Percentiles rank a stretch among this genome's conserved stretches.
phyloP scores from a whole-genome alignment of 2,329 filamentous ascomycete species.

The Verticillium albo-atrum region DNA sequence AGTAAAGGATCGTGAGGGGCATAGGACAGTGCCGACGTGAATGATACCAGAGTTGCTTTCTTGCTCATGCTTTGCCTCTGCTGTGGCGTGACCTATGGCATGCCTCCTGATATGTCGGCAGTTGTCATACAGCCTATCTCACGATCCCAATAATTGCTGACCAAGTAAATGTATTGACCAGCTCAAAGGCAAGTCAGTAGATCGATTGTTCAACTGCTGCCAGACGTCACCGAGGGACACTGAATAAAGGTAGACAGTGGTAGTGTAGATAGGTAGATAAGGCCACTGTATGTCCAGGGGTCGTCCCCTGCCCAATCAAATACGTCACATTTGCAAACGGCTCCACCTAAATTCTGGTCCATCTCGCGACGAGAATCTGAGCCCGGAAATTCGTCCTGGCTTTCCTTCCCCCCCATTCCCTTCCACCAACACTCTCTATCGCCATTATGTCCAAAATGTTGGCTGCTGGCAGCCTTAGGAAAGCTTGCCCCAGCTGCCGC shows the following conservation, averaged over 20 bases:
- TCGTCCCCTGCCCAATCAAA: neutral
- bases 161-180: too few species aligned
- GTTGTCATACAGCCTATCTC: too few species aligned
- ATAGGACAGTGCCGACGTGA: neutral
- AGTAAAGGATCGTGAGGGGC: neutral
- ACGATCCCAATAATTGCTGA: too few species aligned
- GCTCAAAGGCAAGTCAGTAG: too few species aligned
- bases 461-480: slow-evolving; percentile 8
- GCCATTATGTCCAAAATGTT: neutral
- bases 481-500: slow-evolving; percentile 8
- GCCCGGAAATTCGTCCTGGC: neutral
- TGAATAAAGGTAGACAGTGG: too few species aligned
- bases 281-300: too few species aligned
- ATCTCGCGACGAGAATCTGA: neutral
- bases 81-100: too few species aligned
- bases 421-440: neutral
- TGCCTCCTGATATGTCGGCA: too few species aligned
- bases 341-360: neutral
- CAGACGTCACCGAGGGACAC: too few species aligned
- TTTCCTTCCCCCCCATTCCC: neutral
- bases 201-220: too few species aligned
- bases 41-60: neutral
- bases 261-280: too few species aligned
- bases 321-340: neutral
- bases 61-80: neutral